Evolutionary conservation across 2,329 filamentous ascomycete genomes (phyloP).

Genomic region (Pezicula rhizophila): DNA sequence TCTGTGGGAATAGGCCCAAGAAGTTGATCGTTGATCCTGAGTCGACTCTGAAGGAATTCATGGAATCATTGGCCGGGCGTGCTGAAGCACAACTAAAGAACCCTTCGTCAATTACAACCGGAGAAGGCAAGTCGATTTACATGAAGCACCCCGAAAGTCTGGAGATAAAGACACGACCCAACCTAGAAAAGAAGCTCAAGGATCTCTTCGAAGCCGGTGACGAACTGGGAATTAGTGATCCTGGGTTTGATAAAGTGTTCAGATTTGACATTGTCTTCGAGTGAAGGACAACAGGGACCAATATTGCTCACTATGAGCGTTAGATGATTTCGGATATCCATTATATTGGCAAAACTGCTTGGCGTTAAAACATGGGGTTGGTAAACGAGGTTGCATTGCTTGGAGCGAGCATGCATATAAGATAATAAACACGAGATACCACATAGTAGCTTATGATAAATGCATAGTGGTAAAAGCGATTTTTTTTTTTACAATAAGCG

Average conservation of each 20-base stretch:
- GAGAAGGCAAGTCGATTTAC: slow-evolving; percentile 78
- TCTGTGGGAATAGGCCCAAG: slow-evolving; percentile 79
- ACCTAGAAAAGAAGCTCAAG: slow-evolving; percentile 69
- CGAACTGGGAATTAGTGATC: slow-evolving; percentile 87
- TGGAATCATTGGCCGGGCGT: slow-evolving; percentile 75
- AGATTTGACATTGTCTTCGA: slow-evolving; percentile 19
- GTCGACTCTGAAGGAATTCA: slow-evolving; percentile 72
- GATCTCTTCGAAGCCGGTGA: slow-evolving; percentile 77
- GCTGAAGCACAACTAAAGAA: slow-evolving; percentile 93
- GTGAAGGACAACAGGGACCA: neutral
- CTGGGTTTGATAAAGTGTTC: slow-evolving; percentile 60
- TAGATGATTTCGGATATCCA: no score
- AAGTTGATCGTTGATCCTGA: slow-evolving; percentile 66
- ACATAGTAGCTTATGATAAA: slow-evolving; percentile 4
- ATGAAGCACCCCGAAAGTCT: slow-evolving; percentile 78
- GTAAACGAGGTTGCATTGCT: neutral
- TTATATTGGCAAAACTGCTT: neutral
- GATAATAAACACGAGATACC: slow-evolving; percentile 6
- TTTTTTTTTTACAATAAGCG: no score
- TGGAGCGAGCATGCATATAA: neutral
- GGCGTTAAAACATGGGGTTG: slow-evolving; percentile 1
- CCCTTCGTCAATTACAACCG: slow-evolving; percentile 67
- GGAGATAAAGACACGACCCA: slow-evolving; percentile 77
- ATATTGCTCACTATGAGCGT: no score
- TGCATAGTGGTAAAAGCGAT: no score